A percentile compares a stretch with the other conserved stretches of the same genome.
phyloP scores from a whole-genome alignment of 345 rosid species.

The Populus alba region DNA sequence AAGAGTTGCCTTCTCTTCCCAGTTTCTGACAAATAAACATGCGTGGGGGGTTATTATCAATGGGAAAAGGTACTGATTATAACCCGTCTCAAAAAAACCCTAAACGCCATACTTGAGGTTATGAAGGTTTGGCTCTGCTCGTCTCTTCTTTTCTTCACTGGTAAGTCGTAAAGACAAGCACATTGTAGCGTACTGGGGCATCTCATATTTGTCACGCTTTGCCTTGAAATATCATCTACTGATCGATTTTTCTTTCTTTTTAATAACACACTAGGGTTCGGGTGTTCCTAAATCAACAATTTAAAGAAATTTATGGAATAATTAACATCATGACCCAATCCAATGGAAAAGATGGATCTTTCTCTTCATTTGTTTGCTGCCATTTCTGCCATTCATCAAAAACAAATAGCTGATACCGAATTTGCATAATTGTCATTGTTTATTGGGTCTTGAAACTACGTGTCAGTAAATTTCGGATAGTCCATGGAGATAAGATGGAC shows the following conservation, averaged over 20 bases:
- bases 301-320: no score
- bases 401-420: no score
- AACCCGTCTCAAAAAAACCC: neutral
- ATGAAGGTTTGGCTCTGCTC: neutral
- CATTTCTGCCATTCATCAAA: neutral
- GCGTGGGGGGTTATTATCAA: neutral
- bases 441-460: no score
- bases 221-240: neutral
- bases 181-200: neutral
- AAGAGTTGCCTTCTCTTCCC: no score
- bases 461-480: no score
- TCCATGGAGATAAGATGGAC: no score
- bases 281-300: no score
- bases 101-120: neutral
- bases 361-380: neutral
- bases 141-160: conserved; percentile 18
- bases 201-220: no score
- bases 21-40: neutral
- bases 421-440: no score
- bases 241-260: no score
- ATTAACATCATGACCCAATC: no score
- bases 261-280: no score
- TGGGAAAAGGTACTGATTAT: conserved; percentile 13
- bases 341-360: neutral
- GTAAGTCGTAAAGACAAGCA: conserved; percentile 3